phyloP scores from a whole-genome alignment of 306 rosid genomes.

The Benincasa hispida region DNA sequence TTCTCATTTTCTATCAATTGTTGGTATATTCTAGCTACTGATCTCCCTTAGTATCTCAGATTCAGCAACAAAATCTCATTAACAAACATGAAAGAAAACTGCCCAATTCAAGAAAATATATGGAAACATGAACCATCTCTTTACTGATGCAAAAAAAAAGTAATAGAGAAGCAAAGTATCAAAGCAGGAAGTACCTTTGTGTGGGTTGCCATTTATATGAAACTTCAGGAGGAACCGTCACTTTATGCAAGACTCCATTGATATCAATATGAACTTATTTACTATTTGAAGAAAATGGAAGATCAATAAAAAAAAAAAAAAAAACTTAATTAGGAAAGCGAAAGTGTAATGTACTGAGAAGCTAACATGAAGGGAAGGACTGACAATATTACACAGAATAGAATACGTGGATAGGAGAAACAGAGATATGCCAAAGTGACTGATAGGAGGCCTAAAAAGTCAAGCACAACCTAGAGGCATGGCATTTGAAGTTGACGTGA shows the following conservation, averaged over 20 bases:
- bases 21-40: neutral
- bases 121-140: neutral
- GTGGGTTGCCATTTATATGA: neutral
- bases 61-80: neutral
- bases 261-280: neutral
- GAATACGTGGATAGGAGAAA: neutral
- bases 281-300: neutral
- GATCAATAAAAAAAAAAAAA: neutral
- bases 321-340: neutral
- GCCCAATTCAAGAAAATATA: neutral
- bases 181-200: conserved; percentile 1
- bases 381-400: neutral
- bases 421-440: neutral
- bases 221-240: neutral
- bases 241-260: neutral
- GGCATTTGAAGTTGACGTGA: conserved; percentile 1
- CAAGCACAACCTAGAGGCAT: neutral
- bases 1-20: neutral
- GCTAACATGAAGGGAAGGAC: neutral
- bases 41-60: too few species aligned
- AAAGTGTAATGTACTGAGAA: neutral
- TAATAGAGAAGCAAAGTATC: neutral
- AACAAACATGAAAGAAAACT: neutral
- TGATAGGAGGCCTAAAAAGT: conserved; percentile 1
- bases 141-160: neutral